Percentiles rank a stretch among this genome's conserved stretches.
Evolutionary conservation across 139 green algal genomes (phyloP).

Genomic region (Chlamydomonas applanata): DNA sequence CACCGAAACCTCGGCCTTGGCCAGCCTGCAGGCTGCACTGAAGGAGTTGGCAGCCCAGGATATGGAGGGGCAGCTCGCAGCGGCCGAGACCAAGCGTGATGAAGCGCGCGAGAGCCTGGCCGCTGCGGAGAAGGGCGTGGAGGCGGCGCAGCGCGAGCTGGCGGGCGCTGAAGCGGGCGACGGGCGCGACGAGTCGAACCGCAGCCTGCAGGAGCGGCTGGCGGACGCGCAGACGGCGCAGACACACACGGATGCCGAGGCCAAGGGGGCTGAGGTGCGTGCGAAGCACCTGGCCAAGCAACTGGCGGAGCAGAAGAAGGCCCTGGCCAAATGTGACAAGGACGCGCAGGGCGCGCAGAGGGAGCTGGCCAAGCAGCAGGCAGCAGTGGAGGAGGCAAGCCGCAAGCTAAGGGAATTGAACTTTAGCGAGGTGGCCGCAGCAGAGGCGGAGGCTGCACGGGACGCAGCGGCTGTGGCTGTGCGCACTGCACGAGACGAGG

Average conservation of each 20-base stretch:
- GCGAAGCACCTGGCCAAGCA: constrained; percentile 83
- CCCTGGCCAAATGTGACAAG: constrained; percentile 47
- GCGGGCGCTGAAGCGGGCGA: constrained; percentile 80
- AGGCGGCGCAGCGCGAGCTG: constrained; percentile 29
- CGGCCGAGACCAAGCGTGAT: not conserved
- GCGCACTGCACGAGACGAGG: constrained; percentile 40
- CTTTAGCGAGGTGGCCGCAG: constrained; percentile 48
- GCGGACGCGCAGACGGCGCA: constrained; percentile 65
- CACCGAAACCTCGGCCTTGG: constrained; percentile 46
- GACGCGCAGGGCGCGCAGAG: constrained; percentile 59
- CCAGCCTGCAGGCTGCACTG: constrained; percentile 26
- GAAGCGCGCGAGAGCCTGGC: not conserved
- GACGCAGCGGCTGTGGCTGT: constrained; percentile 34
- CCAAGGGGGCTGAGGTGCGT: constrained; percentile 58
- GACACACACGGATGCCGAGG: constrained; percentile 27
- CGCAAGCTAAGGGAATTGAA: constrained; percentile 33
- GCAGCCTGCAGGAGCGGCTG: constrained; percentile 74
- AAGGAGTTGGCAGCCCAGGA: constrained; percentile 42
- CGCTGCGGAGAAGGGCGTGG: constrained; percentile 43
- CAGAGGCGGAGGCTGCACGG: constrained; percentile 46
- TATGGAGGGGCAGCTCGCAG: constrained; percentile 22
- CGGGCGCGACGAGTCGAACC: constrained; percentile 77
- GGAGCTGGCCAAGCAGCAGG: constrained; percentile 59
- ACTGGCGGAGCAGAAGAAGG: constrained; percentile 68
- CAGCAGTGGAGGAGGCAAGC: constrained; percentile 43